phyloP scores from a whole-genome alignment of 225 moss, liverwort and hornwort genomes.

The Rhytidiadelphus loreus region DNA sequence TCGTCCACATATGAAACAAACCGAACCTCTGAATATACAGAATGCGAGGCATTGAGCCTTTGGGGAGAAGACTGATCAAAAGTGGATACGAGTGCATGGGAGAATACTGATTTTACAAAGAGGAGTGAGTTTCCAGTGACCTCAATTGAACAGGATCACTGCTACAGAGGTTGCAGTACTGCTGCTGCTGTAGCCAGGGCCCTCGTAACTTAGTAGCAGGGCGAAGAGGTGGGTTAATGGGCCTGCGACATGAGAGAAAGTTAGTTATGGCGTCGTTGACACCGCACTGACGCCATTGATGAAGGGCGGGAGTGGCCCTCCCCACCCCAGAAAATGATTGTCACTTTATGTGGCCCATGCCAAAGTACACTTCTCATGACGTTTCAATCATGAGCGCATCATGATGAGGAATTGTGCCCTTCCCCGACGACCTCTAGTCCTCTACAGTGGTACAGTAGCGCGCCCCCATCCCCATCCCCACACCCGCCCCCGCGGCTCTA shows the following conservation, averaged over 20 bases:
- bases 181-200: not conserved
- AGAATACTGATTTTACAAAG: not conserved
- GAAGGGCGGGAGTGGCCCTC: not conserved
- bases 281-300: not conserved
- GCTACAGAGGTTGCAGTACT: not conserved
- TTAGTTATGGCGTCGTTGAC: slow-evolving; percentile 8
- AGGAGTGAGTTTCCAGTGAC: not conserved
- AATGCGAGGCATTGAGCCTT: not conserved
- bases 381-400: slow-evolving; percentile 36
- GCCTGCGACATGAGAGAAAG: not conserved
- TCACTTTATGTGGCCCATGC: slow-evolving; percentile 28
- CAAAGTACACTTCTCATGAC: slow-evolving; percentile 16
- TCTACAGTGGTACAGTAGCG: not conserved
- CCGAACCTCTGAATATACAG: not conserved
- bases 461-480: too few relatives aligned
- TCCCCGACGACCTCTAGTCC: not conserved
- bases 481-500: not conserved
- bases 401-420: slow-evolving; percentile 20
- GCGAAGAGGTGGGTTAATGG: not conserved
- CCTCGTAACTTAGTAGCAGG: not conserved
- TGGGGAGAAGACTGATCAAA: not conserved
- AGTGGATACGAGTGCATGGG: not conserved
- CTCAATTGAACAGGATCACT: not conserved
- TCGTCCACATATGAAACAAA: not conserved
- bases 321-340: slow-evolving; percentile 38